Evolutionary conservation across 768 basidiomycete genomes (phyloP).

Genomic region (Xerocomellus dryophilus): DNA sequence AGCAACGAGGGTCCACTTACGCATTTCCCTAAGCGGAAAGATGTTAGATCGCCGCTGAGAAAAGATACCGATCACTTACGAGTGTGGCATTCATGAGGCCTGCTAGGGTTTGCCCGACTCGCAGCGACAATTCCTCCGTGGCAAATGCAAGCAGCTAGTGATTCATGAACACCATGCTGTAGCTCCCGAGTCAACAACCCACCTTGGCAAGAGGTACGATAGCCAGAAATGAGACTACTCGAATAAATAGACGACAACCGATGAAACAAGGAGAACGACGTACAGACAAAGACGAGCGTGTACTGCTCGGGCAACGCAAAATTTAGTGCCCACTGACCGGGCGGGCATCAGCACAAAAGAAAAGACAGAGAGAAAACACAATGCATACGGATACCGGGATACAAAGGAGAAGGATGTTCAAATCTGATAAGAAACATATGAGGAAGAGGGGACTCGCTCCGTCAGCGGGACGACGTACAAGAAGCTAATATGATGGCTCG

Average conservation of each 20-base stretch:
- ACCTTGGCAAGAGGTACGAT: conserved; percentile 86
- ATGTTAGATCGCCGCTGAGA: not conserved
- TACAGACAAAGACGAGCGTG: conserved; percentile 73
- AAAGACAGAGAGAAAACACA: not conserved
- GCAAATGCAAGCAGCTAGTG: conserved; percentile 73
- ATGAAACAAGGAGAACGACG: conserved; percentile 21
- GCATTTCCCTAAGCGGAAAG: conserved; percentile 27
- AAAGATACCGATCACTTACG: conserved; percentile 37
- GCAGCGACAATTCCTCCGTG: conserved; percentile 79
- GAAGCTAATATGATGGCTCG: conserved; percentile 53
- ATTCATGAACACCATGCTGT: not conserved
- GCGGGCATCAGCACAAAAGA: not conserved
- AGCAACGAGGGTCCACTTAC: conserved; percentile 14
- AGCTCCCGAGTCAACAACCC: not conserved
- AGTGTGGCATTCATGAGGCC: conserved; percentile 85
- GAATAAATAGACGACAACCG: not conserved
- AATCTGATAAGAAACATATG: conserved; percentile 38
- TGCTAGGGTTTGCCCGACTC: conserved; percentile 80
- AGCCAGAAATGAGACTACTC: conserved; percentile 70
- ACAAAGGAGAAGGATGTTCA: conserved; percentile 68
- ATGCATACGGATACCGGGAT: conserved; percentile 64
- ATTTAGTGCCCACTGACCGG: conserved; percentile 65
- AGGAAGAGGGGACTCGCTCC: not conserved
- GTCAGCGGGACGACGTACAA: conserved; percentile 40
- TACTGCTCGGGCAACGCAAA: conserved; percentile 51